These are phyloP conservation scores for Rosa persica DNA, from an alignment of 306 rosid species.

Conservation along the genomic window DNA sequence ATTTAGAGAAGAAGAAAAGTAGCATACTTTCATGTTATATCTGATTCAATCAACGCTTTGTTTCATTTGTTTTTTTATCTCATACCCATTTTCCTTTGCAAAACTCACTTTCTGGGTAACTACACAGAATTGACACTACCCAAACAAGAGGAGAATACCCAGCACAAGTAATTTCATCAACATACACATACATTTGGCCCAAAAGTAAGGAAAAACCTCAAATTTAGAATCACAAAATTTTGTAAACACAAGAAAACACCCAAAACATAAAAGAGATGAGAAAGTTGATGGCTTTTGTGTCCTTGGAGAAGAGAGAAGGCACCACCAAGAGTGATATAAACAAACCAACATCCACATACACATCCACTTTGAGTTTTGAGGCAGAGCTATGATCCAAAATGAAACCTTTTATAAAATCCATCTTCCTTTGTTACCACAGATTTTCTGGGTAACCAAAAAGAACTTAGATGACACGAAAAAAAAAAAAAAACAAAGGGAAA, in stretches of 20 bases:
- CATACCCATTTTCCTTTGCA: neutral
- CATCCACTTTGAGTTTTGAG: neutral
- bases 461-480: neutral
- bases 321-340: neutral
- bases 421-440: neutral
- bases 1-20: neutral
- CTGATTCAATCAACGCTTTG: neutral
- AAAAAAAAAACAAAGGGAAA: neutral
- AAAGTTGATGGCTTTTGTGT: conserved; percentile 1
- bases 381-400: neutral
- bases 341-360: neutral
- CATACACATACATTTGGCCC: neutral
- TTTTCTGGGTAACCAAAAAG: conserved; percentile 8
- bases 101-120: conserved; percentile 7
- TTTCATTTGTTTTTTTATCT: neutral
- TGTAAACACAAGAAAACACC: neutral
- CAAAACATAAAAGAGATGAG: neutral
- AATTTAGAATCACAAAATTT: neutral
- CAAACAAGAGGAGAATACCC: neutral
- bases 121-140: neutral
- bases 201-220: neutral
- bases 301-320: neutral
- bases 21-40: neutral
- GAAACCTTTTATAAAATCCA: neutral
- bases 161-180: neutral